Evolutionary conservation across 140 eudicot genomes (phyloP).

Genomic region (Oenanthe javanica): DNA sequence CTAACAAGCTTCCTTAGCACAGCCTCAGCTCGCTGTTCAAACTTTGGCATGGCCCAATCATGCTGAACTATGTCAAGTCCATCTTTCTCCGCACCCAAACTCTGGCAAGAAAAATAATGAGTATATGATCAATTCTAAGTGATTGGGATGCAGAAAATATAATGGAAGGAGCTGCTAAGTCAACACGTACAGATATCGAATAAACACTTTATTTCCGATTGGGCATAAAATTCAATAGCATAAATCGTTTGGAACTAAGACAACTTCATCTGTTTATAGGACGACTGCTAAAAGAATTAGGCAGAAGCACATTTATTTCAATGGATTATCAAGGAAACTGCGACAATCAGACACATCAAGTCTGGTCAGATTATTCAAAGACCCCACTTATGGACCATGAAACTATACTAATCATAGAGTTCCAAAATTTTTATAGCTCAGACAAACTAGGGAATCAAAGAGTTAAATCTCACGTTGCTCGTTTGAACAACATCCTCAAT

Average conservation of each 20-base stretch:
- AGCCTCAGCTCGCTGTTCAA: conserved; percentile 92
- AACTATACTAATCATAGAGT: background rate
- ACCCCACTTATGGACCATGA: background rate
- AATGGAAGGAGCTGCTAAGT: background rate
- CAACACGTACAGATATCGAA: background rate
- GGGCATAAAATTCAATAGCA: background rate
- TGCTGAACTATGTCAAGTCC: conserved; percentile 82
- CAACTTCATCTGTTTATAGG: background rate
- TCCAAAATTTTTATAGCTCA: background rate
- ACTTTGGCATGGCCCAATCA: conserved; percentile 90
- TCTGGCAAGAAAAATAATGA: conserved; percentile 28
- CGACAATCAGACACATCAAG: background rate
- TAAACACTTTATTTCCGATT: background rate
- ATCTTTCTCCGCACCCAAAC: conserved; percentile 92
- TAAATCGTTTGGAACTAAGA: background rate
- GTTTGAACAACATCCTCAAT: background rate
- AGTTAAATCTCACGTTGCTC: background rate
- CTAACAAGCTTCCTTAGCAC: conserved; percentile 67
- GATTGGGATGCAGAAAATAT: background rate
- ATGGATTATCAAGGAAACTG: background rate
- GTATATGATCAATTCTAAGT: background rate
- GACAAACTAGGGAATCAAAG: background rate
- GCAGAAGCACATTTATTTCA: background rate
- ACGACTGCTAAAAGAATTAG: background rate
- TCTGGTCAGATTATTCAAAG: background rate